These are phyloP conservation scores for Microcos paniculata DNA, from an alignment of 345 rosid species.

Conservation along the genomic window DNA sequence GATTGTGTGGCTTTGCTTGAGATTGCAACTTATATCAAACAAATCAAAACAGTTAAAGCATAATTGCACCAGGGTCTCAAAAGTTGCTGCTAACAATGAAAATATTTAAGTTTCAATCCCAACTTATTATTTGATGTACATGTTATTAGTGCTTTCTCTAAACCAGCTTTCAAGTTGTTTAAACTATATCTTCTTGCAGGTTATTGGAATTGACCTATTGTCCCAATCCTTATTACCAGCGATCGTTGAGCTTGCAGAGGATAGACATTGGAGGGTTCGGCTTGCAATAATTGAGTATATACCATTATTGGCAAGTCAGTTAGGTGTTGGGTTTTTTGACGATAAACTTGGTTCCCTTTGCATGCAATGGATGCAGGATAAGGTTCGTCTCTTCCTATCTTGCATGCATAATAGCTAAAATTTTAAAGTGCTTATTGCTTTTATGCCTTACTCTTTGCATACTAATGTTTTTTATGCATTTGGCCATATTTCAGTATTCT, in stretches of 20 bases:
- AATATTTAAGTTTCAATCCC: background rate
- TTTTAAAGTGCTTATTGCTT: background rate
- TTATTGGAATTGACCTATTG: constrained; percentile 90
- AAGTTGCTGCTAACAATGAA: background rate
- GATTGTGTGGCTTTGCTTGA: background rate
- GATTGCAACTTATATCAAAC: background rate
- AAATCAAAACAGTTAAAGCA: background rate
- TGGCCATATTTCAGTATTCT: background rate
- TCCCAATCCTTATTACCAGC: constrained; percentile 94
- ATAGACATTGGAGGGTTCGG: constrained; percentile 95
- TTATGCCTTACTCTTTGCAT: background rate
- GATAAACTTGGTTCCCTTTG: constrained; percentile 94
- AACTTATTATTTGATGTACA: background rate
- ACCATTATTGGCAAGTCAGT: constrained; percentile 89
- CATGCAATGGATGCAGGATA: constrained; percentile 98
- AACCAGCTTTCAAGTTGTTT: background rate
- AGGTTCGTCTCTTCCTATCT: constrained; percentile 46
- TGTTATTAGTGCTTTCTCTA: constrained; percentile 1
- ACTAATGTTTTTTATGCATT: background rate
- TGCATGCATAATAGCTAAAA: background rate
- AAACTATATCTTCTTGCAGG: constrained; percentile 42
- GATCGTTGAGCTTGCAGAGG: constrained; percentile 97
- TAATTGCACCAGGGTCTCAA: background rate
- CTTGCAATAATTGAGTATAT: constrained; percentile 96
- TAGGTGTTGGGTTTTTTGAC: constrained; percentile 91